Evolutionary conservation across 495 filamentous ascomycete genomes (phyloP), one percentile per base, ranked within the genome.

Genomic region (Hypoxylon crocopeplum): DNA sequence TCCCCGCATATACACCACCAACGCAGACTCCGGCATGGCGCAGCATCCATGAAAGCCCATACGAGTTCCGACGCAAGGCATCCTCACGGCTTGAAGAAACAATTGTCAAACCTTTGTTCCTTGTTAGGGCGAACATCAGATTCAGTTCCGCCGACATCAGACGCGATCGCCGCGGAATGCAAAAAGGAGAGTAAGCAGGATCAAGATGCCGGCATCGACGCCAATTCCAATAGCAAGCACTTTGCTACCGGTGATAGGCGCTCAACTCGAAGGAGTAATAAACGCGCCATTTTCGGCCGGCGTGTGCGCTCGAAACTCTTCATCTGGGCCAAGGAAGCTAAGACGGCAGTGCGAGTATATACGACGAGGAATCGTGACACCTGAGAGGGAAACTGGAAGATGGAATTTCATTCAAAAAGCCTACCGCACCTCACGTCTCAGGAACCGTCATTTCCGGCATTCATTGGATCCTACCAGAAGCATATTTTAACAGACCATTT

Each of bases 281-380:
- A 21, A 27, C 55, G 61, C 17, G 2, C 40, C 34, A 20, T 21
- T 12, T 47, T 68, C 12, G 33, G 59, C 38, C 64, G 55, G 37
- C 55, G 65, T 15, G 52, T 70, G 13, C 61, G 62, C 19, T 58
- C 62, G 17, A 63, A 39, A 17, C 34, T 70, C 34, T 41, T 53
- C 33, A 66, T 48, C 55, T 70, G 65, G 65, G 61, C 64, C 15
- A 58, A 45, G 50, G 52, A 59, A 53, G 60, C 69, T 12, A 68
- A 62, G 47, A 52, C 27, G 17, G 67, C 50, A 37, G 66, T 68
- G 39, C 61, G 69, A 32, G 59, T 44, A 46, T 59, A 55, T 40
- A 44, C 59, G 17, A 66, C 56, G 16, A 67, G 25, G 41, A 64
- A 54, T 36, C 61, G 42, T 15, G 47, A 34, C 16, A 22, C 7